Base-by-base conservation (phyloP, 108 stramenopile genomes). In the Fragilaria crotonensis region DNA sequence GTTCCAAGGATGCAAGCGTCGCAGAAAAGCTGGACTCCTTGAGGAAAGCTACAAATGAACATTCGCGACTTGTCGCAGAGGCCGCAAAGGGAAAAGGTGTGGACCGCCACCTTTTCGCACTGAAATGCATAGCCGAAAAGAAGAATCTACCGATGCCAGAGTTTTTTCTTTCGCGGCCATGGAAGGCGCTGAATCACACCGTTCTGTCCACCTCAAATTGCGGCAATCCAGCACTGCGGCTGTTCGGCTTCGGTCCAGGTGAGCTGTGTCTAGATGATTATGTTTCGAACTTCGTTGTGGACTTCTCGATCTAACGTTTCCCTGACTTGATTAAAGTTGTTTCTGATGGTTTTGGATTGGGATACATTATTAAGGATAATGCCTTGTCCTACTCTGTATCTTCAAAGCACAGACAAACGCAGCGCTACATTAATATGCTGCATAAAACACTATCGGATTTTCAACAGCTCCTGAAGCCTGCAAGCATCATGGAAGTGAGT, bases 171-270 rank as follows among this genome's bases (percentile, higher is more conserved):
- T 86, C 83, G 0, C 50, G 59, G 21, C 72, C 80, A 30, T 93
- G 81, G 67, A 75, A 73, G 47, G 62, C 62, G 36, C 60, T 93
- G 63, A 87, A 89, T 53, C 85, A 93, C 63, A 93, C 88, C 0
- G 67, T 89, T 19, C 56, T 93, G 11, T 89, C 87, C 1, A 93
- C 92, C 2, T 81, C 80, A 36, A 93, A 93, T 49, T 93, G 92
- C 56, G 92, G 92, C 2, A 93, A 93, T 68, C 87, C 92, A n/a
- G 61, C 76, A 9, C 63, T 93, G 21, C 48, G 76, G n/a, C 62
- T 81, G 19, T 93, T 93, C 66, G 92, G 92, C 0, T 93, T 93
- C 63, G 92, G 92, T 32, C 88, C 92, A 1, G 89, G 83, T 33
- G 81, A 71, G 56, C 63, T 52, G 4, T 58, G 19, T 23, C n/a